These are phyloP conservation scores for Solanum hybrid DNA, from an alignment of 305 asterid genomes.

Conservation along the genomic window DNA sequence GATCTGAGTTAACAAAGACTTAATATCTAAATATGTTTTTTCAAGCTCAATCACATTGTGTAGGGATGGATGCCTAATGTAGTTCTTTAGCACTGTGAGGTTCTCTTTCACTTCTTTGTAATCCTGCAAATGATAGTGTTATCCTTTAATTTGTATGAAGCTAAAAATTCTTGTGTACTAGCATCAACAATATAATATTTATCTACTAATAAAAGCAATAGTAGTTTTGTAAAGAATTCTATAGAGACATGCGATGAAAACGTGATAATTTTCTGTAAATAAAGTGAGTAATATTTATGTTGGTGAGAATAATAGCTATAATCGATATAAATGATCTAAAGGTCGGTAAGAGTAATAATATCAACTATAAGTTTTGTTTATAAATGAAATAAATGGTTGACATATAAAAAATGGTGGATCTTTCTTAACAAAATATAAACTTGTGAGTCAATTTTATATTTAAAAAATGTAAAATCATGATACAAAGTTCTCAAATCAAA, in stretches of 20 bases:
- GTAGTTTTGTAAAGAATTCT: not conserved
- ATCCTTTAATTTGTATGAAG: not conserved
- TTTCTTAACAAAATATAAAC: too few relatives aligned
- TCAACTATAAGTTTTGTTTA: not conserved
- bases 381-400: too few relatives aligned
- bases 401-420: not conserved
- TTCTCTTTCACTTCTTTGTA: not conserved
- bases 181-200: not conserved
- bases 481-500: not conserved
- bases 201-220: not conserved
- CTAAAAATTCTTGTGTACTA: too few relatives aligned
- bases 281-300: not conserved
- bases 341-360: too few relatives aligned
- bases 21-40: not conserved
- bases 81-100: not conserved
- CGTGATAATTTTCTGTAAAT: not conserved
- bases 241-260: not conserved
- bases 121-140: not conserved
- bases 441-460: not conserved
- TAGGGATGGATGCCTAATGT: not conserved
- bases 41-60: not conserved
- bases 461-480: too few relatives aligned
- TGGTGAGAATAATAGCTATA: not conserved
- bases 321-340: not conserved
- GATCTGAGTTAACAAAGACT: not conserved